Conservation (phyloP, 2,329 filamentous ascomycete genomes). For the Fusarium anthophilum region DNA sequence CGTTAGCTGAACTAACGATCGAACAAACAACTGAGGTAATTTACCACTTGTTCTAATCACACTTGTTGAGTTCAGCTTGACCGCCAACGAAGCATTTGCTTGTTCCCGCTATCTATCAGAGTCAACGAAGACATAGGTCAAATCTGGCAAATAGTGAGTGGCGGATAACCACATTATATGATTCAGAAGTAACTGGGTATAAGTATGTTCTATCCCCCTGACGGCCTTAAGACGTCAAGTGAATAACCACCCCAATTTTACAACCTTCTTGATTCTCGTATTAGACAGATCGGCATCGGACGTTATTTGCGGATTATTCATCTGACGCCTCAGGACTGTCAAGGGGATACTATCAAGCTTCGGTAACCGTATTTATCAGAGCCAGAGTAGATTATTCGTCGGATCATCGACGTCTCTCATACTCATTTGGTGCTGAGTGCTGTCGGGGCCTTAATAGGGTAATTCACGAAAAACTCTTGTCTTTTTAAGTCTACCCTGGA, state of each 20-base stretch:
- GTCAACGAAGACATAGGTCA: too few species aligned
- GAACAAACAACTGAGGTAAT: not conserved
- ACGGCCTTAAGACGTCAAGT: accelerated
- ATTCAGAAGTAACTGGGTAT: not conserved
- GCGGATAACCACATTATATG: accelerated
- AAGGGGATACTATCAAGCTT: not conserved
- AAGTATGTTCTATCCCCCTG: too few species aligned
- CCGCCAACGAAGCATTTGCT: too few species aligned
- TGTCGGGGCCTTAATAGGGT: too few species aligned
- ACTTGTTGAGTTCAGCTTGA: not conserved
- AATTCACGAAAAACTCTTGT: too few species aligned
- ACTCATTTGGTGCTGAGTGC: not conserved
- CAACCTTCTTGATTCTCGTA: too few species aligned
- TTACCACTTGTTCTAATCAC: not conserved
- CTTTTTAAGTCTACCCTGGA: not conserved
- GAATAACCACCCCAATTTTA: accelerated
- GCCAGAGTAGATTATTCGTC: not conserved
- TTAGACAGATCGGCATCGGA: accelerated
- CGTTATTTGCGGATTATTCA: too few species aligned
- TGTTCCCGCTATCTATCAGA: not conserved
- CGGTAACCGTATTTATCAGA: too few species aligned
- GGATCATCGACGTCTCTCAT: not conserved
- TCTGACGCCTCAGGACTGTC: accelerated
- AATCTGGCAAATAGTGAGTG: too few species aligned
- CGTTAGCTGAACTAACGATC: accelerated